phyloP scores from a whole-genome alignment of 805 yeast genomes.

The Candida nitratophila region DNA sequence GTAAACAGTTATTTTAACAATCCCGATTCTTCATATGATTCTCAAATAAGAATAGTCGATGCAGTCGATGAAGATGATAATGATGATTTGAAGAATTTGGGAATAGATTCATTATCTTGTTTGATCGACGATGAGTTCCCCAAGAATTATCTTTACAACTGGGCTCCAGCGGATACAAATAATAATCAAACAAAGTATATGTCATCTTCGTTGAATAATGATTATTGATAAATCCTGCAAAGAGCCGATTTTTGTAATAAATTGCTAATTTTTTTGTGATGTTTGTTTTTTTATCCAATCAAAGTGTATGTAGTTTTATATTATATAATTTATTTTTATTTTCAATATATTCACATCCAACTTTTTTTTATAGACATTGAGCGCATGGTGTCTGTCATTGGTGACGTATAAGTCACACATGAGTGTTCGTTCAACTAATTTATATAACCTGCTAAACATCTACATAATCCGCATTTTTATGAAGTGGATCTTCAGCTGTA shows the following conservation, averaged over 20 bases:
- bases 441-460: background rate
- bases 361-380: too few relatives aligned
- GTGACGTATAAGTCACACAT: too few relatives aligned
- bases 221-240: too few relatives aligned
- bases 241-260: too few relatives aligned
- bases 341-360: too few relatives aligned
- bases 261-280: too few relatives aligned
- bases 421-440: too few relatives aligned
- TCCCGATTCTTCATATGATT: conserved; percentile 11
- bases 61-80: conserved; percentile 6
- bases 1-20: background rate
- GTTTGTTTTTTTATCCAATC: too few relatives aligned
- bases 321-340: too few relatives aligned
- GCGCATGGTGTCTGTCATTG: too few relatives aligned
- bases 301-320: background rate
- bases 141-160: background rate
- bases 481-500: conserved; percentile 5
- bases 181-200: background rate
- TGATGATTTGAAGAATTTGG: background rate
- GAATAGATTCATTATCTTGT: background rate
- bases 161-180: background rate
- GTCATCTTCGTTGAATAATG: background rate
- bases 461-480: conserved; percentile 15
- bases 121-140: background rate
- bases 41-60: conserved; percentile 14